Evolutionary conservation across 441 rosid genomes (phyloP), one percentile per base, ranked within the genome.

Genomic region (Rhodomyrtus psidioides): DNA sequence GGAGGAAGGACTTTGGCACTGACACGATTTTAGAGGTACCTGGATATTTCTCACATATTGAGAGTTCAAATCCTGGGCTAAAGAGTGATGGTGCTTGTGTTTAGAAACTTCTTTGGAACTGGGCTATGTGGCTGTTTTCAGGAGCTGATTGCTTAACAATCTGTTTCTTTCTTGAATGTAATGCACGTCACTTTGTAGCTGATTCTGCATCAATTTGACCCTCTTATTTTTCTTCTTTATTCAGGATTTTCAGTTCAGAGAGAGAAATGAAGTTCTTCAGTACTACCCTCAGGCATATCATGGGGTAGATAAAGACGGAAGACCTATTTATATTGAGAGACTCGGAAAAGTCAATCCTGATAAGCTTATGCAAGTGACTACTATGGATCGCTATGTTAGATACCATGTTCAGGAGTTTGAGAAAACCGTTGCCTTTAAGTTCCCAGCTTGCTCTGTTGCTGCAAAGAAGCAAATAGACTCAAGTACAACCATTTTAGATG

Each of bases 401-500:
- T 86, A 83, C 83, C 88, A 83, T 30, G 88, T 86, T 39, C 83
- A 83, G 44, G 88, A 86, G 58, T 86, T 83, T 49, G 88, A 86
- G 88, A 86, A 83, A 81, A 86, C 88, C 7, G 42, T 86, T 49
- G 12, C 83, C 34, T 70, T 86, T 34, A 86, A 86, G 44, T 86
- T 86, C 76, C 86, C 86, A 27, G 86, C 88, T 34, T 83, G 88
- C 57, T 86, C 88, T 12, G 27, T 75, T 83, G 88, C 86, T 55
- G 83, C 83, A 83, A 84, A 79, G 79, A 86, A 82, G 79, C 79
- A 51, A 46, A 86, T 86, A 19, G 86, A 83, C 51, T 83, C 86
- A 26, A 86, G 88, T 79, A 86, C 88, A 53, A 19, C 88, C 24
- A 86, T 86, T 74, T 83, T 86, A 55, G 88, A 86, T 83, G 88